These are phyloP conservation scores for Podila minutissima DNA, from an alignment of 192 early-diverging fungal species.

Conservation along the genomic window DNA sequence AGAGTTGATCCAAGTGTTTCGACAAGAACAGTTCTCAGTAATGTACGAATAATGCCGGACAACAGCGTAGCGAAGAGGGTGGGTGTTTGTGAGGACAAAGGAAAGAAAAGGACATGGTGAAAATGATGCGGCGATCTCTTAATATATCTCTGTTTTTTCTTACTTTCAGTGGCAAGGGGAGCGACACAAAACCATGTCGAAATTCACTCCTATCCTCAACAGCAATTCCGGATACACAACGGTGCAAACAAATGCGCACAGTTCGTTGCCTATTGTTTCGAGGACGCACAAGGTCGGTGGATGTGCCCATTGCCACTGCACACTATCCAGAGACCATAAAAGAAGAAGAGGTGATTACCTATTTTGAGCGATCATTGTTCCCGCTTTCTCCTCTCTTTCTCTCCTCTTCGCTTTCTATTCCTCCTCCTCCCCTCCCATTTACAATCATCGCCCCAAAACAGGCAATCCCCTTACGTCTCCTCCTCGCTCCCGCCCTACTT, in stretches of 20 bases:
- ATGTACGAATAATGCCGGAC: background rate
- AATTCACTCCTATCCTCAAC: too few relatives aligned
- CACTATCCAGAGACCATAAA: background rate
- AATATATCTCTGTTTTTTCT: too few relatives aligned
- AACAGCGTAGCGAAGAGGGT: background rate
- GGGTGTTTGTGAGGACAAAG: background rate
- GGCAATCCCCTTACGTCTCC: background rate
- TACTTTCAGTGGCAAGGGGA: too few relatives aligned
- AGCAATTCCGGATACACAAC: too few relatives aligned
- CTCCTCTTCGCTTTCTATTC: too few relatives aligned
- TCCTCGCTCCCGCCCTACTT: background rate
- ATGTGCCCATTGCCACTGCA: background rate
- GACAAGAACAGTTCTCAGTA: too few relatives aligned
- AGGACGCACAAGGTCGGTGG: background rate
- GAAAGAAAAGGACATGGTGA: background rate
- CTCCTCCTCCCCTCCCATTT: background rate
- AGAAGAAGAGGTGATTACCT: conserved; percentile 10
- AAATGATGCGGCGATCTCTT: background rate
- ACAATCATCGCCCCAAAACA: conserved; percentile 20
- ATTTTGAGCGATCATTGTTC: conserved; percentile 38
- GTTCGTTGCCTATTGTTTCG: background rate
- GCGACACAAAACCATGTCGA: too few relatives aligned
- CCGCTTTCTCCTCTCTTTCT: background rate
- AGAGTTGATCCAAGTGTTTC: too few relatives aligned
- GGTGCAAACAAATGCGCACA: background rate